Evolutionary conservation across 805 yeast genomes (phyloP), one percentile per base, ranked within the genome.

Genomic region (Barnettozyma populi): DNA sequence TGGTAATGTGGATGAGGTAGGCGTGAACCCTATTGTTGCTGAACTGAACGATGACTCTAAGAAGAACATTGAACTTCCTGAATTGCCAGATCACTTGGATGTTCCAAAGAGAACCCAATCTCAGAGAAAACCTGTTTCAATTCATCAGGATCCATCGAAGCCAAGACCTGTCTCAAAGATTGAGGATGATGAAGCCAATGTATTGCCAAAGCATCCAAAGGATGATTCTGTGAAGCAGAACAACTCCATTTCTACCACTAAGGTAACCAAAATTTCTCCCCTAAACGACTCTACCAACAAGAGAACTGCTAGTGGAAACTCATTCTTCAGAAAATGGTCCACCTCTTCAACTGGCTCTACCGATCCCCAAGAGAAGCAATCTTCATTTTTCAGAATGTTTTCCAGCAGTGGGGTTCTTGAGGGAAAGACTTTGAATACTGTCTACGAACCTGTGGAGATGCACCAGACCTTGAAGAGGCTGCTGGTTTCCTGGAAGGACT

Each of bases 401-500:
- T 51, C 55, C 25, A 55, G 44, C 16, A 50, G 59, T n/a, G 37
- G 38, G 14, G 44, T 46, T 13, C 7, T 40, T 34, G 47, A 50
- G 34, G 53, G 50, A 16, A 59, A 61, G 37, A 50, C 69, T 4
- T 50, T 63, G 36, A 62, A 69, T 16, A 61, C 61, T 7, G 65
- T 69, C 8, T 57, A 64, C 40, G 63, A 54, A 34, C 61, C 68
- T 49, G 74, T 69, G 24, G 88, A 84, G 60, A 73, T 84, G 73
- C 75, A 77, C 51, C 78, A 79, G 39, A 88, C 89, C 3, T 66
- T 85, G 55, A 74, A 70, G 60, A 78, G 85, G 39, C 72, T 85
- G 47, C 67, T 85, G 53, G 70, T 65, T 40, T 79, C 84, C 16
- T 85, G 94, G 94, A 74, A 79, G 13, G 79, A 76, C 50, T 84